phyloP scores from a whole-genome alignment of 2,329 filamentous ascomycete species.

The Arachnomyces sp. region DNA sequence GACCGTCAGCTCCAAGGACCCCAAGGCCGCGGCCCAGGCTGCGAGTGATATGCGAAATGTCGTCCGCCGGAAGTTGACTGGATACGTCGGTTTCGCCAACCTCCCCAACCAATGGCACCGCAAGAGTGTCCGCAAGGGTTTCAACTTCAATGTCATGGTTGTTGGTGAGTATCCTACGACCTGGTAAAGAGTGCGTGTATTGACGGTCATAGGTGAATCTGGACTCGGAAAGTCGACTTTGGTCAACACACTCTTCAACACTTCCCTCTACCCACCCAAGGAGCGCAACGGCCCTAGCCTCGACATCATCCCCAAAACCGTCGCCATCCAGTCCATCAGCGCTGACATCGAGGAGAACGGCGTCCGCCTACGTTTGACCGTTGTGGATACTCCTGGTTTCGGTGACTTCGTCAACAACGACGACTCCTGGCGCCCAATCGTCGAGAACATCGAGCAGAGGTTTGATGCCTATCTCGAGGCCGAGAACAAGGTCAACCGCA shows the following conservation, averaged over 20 bases:
- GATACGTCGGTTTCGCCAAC: conserved; percentile 98
- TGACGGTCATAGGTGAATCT: conserved; percentile 68
- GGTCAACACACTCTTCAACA: conserved; percentile 99
- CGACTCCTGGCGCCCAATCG: conserved; percentile 97
- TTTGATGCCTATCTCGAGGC: conserved; percentile 98
- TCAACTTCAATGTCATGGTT: conserved; percentile 99
- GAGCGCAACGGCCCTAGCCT: conserved; percentile 96
- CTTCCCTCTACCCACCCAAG: conserved; percentile 94
- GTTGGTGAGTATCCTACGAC: conserved; percentile 65
- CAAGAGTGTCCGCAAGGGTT: conserved; percentile 99
- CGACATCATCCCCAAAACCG: conserved; percentile 97
- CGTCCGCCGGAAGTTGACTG: conserved; percentile 93
- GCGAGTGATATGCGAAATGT: conserved; percentile 79
- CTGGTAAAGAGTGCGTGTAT: background rate
- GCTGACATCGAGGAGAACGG: conserved; percentile 98
- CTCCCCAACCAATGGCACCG: conserved; percentile 99
- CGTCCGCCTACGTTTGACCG: conserved; percentile 88
- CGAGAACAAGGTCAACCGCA: conserved; percentile 99
- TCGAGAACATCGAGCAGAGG: conserved; percentile 98
- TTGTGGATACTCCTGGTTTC: conserved; percentile 96
- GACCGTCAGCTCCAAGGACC: conserved; percentile 57
- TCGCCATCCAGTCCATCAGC: conserved; percentile 89
- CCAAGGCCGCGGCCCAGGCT: conserved; percentile 48
- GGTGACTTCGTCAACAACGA: conserved; percentile 99
- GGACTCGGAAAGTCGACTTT: conserved; percentile 98